A percentile compares a stretch with the other conserved stretches of the same genome.
Evolutionary conservation across 2,329 filamentous ascomycete species (phyloP).

Genomic region (Corynespora cassiicola): DNA sequence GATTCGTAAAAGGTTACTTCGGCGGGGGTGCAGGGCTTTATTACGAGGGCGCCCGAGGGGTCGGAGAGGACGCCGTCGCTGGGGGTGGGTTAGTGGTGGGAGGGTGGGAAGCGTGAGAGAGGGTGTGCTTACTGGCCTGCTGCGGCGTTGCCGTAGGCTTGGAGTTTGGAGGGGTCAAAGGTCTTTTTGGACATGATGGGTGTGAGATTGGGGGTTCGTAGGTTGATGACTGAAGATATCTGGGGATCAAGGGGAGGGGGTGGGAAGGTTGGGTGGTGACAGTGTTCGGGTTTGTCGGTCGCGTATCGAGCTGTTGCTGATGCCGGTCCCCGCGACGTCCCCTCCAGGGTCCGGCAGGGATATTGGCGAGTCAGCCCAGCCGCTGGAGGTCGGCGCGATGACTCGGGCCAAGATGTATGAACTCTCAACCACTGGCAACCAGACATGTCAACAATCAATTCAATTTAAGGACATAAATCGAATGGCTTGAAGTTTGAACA

Average conservation of each 20-base stretch:
- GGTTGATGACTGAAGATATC: not conserved
- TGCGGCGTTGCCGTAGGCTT: constrained; percentile 76
- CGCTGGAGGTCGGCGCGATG: too few species aligned
- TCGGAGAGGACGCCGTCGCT: constrained; percentile 93
- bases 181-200: constrained; percentile 51
- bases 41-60: constrained; percentile 80
- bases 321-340: too few species aligned
- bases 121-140: constrained; percentile 77
- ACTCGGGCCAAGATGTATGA: too few species aligned
- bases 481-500: too few species aligned
- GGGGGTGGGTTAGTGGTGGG: constrained; percentile 15
- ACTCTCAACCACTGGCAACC: too few species aligned
- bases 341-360: too few species aligned
- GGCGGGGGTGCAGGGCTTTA: constrained; percentile 87
- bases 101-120: constrained; percentile 10
- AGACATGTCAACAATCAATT: too few species aligned
- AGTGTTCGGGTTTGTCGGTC: too few species aligned
- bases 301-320: too few species aligned
- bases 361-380: too few species aligned
- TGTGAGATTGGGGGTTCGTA: not conserved
- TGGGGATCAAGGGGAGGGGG: not conserved
- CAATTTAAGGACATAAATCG: too few species aligned
- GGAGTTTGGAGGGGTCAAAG: constrained; percentile 66
- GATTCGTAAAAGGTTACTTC: constrained; percentile 93
- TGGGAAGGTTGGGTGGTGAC: constrained; percentile 1